These are phyloP conservation scores for Astrephomene gubernaculifera DNA, from an alignment of 139 green algal species.

Conservation along the genomic window DNA sequence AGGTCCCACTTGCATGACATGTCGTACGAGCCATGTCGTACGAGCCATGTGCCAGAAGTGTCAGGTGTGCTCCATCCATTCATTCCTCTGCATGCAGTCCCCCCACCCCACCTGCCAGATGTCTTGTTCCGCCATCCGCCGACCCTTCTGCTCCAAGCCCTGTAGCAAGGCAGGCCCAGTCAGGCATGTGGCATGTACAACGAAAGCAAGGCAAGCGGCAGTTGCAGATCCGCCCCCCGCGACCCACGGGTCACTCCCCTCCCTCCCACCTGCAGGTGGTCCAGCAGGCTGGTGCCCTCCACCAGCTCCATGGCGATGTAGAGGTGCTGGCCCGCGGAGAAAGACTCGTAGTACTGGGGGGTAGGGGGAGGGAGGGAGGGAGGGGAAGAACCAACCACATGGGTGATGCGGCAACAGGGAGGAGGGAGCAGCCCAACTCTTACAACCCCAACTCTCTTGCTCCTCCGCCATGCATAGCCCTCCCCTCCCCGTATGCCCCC, in stretches of 20 bases:
- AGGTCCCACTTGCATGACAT: too few species aligned
- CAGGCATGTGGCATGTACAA: too few species aligned
- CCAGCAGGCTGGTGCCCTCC: constrained; percentile 58
- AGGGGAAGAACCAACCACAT: too few species aligned
- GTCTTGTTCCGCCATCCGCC: constrained; percentile 57
- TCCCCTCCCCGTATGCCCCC: background rate
- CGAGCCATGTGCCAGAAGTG: too few species aligned
- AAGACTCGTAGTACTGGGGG: constrained; percentile 67
- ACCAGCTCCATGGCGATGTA: constrained; percentile 73
- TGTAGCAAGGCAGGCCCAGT: background rate
- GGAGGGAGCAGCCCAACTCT: too few species aligned
- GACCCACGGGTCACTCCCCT: background rate
- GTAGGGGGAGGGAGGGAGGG: background rate
- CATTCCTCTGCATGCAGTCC: too few species aligned
- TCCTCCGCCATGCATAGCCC: background rate
- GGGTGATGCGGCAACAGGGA: too few species aligned
- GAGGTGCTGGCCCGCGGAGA: constrained; percentile 49
- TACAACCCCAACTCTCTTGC: too few species aligned
- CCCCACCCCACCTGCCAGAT: constrained; percentile 66
- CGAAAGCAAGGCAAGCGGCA: too few species aligned
- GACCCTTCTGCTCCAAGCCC: constrained; percentile 54
- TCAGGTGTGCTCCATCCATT: too few species aligned
- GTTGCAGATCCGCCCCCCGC: too few species aligned
- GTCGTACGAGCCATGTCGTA: too few species aligned
- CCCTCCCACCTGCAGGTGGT: constrained; percentile 50